These are phyloP conservation scores for Phytophthora citricola DNA, from an alignment of 352 stramenopile species.

Conservation along the genomic window DNA sequence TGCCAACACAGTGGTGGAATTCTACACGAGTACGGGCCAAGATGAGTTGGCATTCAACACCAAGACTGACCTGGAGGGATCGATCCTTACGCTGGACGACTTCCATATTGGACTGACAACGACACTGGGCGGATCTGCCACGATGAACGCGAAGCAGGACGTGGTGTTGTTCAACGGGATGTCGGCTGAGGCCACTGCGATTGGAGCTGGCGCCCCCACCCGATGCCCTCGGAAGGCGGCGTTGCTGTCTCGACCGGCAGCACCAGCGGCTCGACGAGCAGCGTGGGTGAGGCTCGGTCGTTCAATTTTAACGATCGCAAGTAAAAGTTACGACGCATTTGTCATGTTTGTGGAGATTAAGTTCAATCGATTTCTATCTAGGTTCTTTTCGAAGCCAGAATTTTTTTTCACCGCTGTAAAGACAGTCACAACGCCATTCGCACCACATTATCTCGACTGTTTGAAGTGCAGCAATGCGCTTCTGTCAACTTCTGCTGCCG, in stretches of 20 bases:
- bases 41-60: constrained; percentile 35
- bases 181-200: constrained; percentile 31
- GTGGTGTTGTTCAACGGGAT: constrained; percentile 51
- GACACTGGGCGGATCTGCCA: constrained; percentile 19
- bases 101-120: constrained; percentile 55
- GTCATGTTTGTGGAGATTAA: too few species aligned
- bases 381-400: too few species aligned
- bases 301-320: constrained; percentile 15
- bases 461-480: constrained; percentile 2
- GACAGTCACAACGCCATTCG: background rate
- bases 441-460: background rate
- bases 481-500: background rate
- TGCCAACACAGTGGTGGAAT: constrained; percentile 34
- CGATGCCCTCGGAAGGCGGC: constrained; percentile 5
- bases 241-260: background rate
- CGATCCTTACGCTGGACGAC: constrained; percentile 31
- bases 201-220: constrained; percentile 10
- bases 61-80: constrained; percentile 26
- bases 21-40: constrained; percentile 55
- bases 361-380: too few species aligned
- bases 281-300: background rate
- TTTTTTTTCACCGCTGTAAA: background rate
- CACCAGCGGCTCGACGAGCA: background rate
- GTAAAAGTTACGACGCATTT: background rate
- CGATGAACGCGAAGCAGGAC: constrained; percentile 40